These are phyloP conservation scores for Hyphodiscus sp. DNA, from an alignment of 2,329 filamentous ascomycete genomes.

Conservation along the genomic window DNA sequence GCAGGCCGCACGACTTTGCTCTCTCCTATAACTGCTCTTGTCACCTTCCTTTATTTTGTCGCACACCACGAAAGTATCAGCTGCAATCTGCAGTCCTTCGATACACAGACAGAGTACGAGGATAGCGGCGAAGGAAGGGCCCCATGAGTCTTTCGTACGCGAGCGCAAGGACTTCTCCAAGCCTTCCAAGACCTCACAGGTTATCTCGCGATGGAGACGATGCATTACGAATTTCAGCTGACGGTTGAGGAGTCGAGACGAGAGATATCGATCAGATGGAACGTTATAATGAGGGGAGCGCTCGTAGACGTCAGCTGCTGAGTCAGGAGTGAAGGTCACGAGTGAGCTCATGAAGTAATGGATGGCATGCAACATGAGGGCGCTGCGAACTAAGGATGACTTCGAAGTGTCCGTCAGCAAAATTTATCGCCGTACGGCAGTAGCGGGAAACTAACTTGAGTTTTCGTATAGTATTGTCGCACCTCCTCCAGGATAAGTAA, in stretches of 20 bases:
- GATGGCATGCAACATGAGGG: constrained; percentile 22
- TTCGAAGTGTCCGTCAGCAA: constrained; percentile 1
- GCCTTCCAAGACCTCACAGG: constrained; percentile 13
- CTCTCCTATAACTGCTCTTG: constrained; percentile 6
- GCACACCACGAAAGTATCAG: constrained; percentile 18
- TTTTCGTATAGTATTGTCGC: constrained; percentile 9
- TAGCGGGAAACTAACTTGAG: constrained; percentile 10
- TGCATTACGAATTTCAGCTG: constrained; percentile 23
- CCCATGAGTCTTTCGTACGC: constrained; percentile 20
- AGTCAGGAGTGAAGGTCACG: constrained; percentile 17
- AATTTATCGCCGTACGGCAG: neutral
- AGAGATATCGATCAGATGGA: constrained; percentile 10
- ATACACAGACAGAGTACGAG: constrained; percentile 23
- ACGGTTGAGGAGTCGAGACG: constrained; percentile 21
- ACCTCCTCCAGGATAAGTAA: constrained; percentile 12
- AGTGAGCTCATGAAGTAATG: constrained; percentile 22
- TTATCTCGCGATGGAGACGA: constrained; percentile 17
- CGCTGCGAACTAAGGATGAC: constrained; percentile 15
- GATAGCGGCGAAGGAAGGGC: constrained; percentile 18
- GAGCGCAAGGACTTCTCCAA: constrained; percentile 18
- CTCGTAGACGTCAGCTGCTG: constrained; percentile 10
- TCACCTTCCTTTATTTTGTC: constrained; percentile 13
- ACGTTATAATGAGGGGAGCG: constrained; percentile 1
- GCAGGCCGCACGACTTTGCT: constrained; percentile 15
- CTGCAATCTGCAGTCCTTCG: constrained; percentile 18